Evolutionary conservation across 805 yeast species (phyloP).

Genomic region (Spathaspora sp.): DNA sequence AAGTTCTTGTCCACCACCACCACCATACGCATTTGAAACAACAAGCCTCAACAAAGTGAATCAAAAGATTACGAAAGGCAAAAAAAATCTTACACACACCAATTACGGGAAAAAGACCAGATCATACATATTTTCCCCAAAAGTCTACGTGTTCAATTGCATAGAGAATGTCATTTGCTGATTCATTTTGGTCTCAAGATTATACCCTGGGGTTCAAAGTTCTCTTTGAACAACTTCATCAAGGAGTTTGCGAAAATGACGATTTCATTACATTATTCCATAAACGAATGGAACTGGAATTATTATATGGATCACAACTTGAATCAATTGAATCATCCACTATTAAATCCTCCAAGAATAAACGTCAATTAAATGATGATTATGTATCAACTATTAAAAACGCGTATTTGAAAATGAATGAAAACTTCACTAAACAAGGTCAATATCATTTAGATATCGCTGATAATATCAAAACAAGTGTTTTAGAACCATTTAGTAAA

Average conservation of each 20-base stretch:
- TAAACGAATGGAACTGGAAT: conserved; percentile 71
- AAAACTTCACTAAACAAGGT: conserved; percentile 57
- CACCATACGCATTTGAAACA: too few species aligned
- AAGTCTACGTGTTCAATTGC: too few species aligned
- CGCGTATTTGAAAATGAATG: conserved; percentile 55
- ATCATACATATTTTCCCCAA: too few species aligned
- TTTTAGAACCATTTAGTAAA: conserved; percentile 63
- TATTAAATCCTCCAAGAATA: conserved; percentile 33
- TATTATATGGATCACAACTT: conserved; percentile 57
- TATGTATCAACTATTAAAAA: conserved; percentile 62
- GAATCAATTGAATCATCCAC: conserved; percentile 34
- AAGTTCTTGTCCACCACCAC: too few species aligned
- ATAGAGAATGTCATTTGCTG: conserved; percentile 69
- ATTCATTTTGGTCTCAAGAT: conserved; percentile 74
- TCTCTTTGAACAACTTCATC: conserved; percentile 50
- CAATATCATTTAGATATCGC: conserved; percentile 58
- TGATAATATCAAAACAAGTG: conserved; percentile 53
- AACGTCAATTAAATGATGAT: conserved; percentile 44
- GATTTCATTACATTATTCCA: conserved; percentile 64
- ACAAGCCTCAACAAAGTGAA: too few species aligned
- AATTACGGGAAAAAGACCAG: too few species aligned
- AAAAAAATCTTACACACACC: too few species aligned
- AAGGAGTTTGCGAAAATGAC: conserved; percentile 68
- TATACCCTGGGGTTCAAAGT: conserved; percentile 50
- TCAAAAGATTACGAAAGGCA: too few species aligned